Percentiles rank a stretch among this genome's conserved stretches.
Conservation (phyloP, 2,329 filamentous ascomycete genomes). For the Gliomastix tumulicola region DNA sequence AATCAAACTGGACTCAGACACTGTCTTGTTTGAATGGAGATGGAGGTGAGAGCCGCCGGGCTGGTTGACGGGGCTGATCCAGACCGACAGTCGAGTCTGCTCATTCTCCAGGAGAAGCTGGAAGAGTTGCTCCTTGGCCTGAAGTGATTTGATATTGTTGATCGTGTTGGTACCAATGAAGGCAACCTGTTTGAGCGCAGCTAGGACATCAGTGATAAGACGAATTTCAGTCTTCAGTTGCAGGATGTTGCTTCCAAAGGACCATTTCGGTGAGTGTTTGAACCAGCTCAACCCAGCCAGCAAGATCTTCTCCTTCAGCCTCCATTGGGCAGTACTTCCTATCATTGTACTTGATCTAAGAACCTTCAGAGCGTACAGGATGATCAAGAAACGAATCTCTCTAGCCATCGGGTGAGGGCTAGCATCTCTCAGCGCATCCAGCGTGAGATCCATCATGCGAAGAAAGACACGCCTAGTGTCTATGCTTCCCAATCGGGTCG, state of each 20-base stretch:
- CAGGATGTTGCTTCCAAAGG: slow-evolving; percentile 87
- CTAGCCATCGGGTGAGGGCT: slow-evolving; percentile 78
- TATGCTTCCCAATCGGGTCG: slow-evolving; percentile 75
- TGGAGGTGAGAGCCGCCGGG: slow-evolving; percentile 24
- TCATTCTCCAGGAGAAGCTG: slow-evolving; percentile 78
- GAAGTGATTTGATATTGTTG: slow-evolving; percentile 57
- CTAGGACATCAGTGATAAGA: slow-evolving; percentile 68
- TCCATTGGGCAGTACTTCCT: slow-evolving; percentile 61
- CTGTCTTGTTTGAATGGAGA: slow-evolving; percentile 17
- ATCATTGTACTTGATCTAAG: slow-evolving; percentile 65
- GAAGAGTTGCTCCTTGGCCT: slow-evolving; percentile 78
- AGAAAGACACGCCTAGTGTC: slow-evolving; percentile 78
- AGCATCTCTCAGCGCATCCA: slow-evolving; percentile 65
- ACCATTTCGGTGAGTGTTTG: slow-evolving; percentile 75
- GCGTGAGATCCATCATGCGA: slow-evolving; percentile 71
- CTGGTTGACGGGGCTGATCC: slow-evolving; percentile 75
- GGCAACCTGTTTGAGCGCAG: slow-evolving; percentile 57
- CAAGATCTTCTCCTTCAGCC: slow-evolving; percentile 81
- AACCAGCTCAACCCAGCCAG: slow-evolving; percentile 91
- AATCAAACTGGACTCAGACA: slow-evolving; percentile 39
- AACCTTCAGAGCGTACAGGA: slow-evolving; percentile 76
- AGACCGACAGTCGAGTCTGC: slow-evolving; percentile 74
- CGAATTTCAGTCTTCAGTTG: slow-evolving; percentile 91
- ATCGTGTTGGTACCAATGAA: slow-evolving; percentile 47
- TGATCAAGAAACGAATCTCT: slow-evolving; percentile 84